phyloP scores from a whole-genome alignment of 371 early-diverging fungal species.

The Mucor irregularis region DNA sequence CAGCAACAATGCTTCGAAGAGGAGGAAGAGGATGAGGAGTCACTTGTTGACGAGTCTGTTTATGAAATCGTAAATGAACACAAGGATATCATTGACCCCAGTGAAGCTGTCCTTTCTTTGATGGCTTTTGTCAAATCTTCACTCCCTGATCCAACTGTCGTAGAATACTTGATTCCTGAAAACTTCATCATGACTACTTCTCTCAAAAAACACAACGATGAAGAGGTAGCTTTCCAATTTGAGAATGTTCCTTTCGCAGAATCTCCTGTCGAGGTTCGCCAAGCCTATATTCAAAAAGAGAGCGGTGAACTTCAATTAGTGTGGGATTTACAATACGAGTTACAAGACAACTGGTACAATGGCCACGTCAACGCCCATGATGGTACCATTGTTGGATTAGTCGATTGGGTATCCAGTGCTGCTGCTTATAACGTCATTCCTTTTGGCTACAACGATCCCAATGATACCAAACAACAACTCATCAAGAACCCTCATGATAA shows the following conservation, averaged over 20 bases:
- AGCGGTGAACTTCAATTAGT: conserved; percentile 62
- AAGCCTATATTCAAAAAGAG: conserved; percentile 59
- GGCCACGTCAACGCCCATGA: conserved; percentile 78
- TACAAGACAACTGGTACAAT: conserved; percentile 89
- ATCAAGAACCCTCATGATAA: conserved; percentile 74
- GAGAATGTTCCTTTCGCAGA: conserved; percentile 62
- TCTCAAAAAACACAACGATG: neutral
- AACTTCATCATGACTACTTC: conserved; percentile 9
- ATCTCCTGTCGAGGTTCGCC: conserved; percentile 54
- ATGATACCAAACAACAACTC: conserved; percentile 62
- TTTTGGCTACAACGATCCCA: conserved; percentile 86
- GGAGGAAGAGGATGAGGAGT: neutral
- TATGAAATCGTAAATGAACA: conserved; percentile 11
- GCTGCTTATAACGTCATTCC: conserved; percentile 83
- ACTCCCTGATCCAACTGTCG: conserved; percentile 26
- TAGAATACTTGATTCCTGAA: conserved; percentile 16
- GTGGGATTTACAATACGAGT: conserved; percentile 89
- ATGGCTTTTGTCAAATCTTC: conserved; percentile 33
- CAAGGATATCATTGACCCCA: conserved; percentile 21
- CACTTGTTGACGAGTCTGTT: neutral
- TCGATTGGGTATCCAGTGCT: conserved; percentile 91
- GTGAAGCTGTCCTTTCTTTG: conserved; percentile 31
- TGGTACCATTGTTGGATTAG: conserved; percentile 69
- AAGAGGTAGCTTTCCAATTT: conserved; percentile 5
- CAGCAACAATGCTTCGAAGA: neutral